Evolutionary conservation across 306 rosid genomes (phyloP).

Genomic region (Mucuna pruriens): DNA sequence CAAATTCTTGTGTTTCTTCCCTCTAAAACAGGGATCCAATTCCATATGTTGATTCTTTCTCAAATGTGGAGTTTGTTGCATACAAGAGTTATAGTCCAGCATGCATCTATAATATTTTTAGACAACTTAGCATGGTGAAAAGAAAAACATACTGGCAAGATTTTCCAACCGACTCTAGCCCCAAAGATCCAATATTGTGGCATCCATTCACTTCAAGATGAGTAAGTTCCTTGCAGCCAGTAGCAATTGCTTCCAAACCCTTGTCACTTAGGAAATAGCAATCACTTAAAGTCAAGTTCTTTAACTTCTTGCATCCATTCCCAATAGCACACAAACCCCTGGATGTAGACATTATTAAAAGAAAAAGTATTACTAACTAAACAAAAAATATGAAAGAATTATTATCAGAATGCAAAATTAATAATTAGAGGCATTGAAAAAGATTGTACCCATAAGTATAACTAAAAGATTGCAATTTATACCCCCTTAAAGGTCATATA

Average conservation of each 20-base stretch:
- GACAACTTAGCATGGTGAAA: slow-evolving; percentile 34
- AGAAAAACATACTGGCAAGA: slow-evolving; percentile 78
- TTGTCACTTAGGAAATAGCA: slow-evolving; percentile 87
- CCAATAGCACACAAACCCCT: slow-evolving; percentile 87
- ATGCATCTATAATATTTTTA: not conserved
- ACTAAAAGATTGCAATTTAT: not conserved
- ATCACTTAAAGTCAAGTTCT: slow-evolving; percentile 80
- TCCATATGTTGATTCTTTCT: slow-evolving; percentile 12
- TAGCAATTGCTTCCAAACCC: slow-evolving; percentile 92
- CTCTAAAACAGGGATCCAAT: not conserved
- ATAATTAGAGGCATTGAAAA: not conserved
- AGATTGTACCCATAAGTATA: not conserved
- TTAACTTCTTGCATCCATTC: slow-evolving; percentile 88
- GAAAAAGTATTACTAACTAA: slow-evolving; percentile 16
- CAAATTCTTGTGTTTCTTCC: not conserved
- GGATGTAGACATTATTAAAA: slow-evolving; percentile 35
- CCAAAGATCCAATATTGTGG: slow-evolving; percentile 87
- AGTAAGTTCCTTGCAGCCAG: slow-evolving; percentile 87
- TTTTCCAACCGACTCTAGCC: slow-evolving; percentile 84
- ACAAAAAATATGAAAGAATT: slow-evolving; percentile 4
- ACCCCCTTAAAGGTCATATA: not conserved
- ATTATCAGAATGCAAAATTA: not conserved
- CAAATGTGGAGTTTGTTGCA: slow-evolving; percentile 1
- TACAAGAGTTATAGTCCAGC: not conserved
- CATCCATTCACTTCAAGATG: slow-evolving; percentile 97